A percentile compares a stretch with the other conserved stretches of the same genome.
Evolutionary conservation across 192 early-diverging fungal genomes (phyloP).

Genomic region (Allomyces javanicus): DNA sequence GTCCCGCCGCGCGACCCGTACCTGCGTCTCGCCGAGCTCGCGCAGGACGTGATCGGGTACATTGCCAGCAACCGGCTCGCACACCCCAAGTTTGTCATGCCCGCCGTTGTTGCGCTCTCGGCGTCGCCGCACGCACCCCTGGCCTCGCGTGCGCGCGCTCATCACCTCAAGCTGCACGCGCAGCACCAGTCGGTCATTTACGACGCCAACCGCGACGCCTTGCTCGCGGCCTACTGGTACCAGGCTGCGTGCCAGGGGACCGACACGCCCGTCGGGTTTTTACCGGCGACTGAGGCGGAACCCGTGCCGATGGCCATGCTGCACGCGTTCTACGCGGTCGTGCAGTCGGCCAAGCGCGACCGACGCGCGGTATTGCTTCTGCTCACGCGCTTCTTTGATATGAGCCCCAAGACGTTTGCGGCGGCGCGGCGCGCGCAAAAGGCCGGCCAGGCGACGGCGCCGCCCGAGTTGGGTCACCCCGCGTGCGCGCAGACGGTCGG

Average conservation of each 20-base stretch:
- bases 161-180: background rate
- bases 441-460: background rate
- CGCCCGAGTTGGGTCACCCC: background rate
- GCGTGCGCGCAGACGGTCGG: background rate
- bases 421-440: background rate
- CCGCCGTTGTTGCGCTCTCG: background rate
- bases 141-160: background rate
- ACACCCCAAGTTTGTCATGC: background rate
- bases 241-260: background rate
- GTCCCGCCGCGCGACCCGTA: background rate
- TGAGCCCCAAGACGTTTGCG: background rate
- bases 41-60: background rate
- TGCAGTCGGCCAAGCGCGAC: background rate
- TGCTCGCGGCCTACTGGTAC: background rate
- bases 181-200: background rate
- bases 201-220: background rate
- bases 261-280: background rate
- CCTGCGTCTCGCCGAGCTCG: background rate
- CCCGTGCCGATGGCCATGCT: background rate
- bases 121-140: background rate
- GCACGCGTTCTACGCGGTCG: background rate
- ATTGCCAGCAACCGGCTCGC: background rate
- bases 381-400: background rate
- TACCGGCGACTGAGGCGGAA: no score
- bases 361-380: background rate